phyloP scores from a whole-genome alignment of 108 stramenopile genomes.

The Skeletonema menzelii region DNA sequence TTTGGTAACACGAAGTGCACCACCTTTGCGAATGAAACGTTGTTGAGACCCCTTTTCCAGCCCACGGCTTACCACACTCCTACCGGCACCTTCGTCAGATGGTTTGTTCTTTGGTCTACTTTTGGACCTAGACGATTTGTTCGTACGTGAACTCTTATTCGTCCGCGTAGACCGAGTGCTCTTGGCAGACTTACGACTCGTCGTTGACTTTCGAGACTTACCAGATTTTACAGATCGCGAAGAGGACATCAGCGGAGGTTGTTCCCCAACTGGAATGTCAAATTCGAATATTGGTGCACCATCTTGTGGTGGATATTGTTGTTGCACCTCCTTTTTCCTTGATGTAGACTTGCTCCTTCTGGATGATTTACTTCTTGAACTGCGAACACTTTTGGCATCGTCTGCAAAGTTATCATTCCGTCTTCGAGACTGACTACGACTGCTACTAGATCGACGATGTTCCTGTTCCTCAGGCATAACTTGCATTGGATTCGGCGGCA shows the following conservation, averaged over 20 bases:
- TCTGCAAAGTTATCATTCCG: slow-evolving; percentile 5
- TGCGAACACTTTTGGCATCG: slow-evolving; percentile 6
- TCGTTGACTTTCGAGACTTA: slow-evolving; percentile 18
- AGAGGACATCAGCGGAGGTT: neutral
- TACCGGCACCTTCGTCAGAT: neutral
- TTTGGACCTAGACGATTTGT: slow-evolving; percentile 7
- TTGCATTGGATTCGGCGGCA: neutral
- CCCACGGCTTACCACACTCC: neutral
- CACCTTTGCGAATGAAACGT: slow-evolving; percentile 5
- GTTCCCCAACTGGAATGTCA: slow-evolving; percentile 31
- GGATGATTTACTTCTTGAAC: neutral
- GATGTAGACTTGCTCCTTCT: slow-evolving; percentile 8
- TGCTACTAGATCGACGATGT: neutral
- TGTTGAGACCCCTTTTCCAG: neutral
- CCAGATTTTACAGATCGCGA: slow-evolving; percentile 7
- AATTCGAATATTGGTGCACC: slow-evolving; percentile 44
- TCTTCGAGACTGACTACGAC: neutral
- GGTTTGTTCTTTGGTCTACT: neutral
- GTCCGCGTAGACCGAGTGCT: slow-evolving; percentile 23
- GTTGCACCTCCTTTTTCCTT: slow-evolving; percentile 1
- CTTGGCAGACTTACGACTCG: slow-evolving; percentile 25
- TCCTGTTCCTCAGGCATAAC: neutral
- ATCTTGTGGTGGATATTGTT: neutral
- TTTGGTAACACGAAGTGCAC: slow-evolving; percentile 28
- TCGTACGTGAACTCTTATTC: slow-evolving; percentile 21